Evolutionary conservation across 352 stramenopile genomes (phyloP).

Genomic region (Globisporangium nodosum): DNA sequence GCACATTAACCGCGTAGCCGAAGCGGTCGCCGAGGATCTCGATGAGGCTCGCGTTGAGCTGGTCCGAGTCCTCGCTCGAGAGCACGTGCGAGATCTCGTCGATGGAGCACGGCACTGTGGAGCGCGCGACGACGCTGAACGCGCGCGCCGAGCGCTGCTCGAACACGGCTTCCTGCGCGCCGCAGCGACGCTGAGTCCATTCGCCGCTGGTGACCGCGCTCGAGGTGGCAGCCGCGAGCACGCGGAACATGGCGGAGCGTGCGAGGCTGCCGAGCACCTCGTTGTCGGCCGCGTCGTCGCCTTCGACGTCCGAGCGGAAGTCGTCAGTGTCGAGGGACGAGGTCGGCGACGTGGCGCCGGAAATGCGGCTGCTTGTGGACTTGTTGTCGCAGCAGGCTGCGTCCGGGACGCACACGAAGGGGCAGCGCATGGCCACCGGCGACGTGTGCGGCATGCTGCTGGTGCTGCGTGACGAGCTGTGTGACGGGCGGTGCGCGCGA

Average conservation of each 20-base stretch:
- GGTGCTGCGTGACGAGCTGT: background rate
- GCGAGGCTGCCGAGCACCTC: slow-evolving; percentile 9
- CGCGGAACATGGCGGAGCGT: slow-evolving; percentile 7
- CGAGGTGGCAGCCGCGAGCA: slow-evolving; percentile 11
- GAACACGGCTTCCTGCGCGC: slow-evolving; percentile 3
- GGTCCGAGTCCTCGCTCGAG: slow-evolving; percentile 19
- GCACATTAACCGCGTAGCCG: slow-evolving; percentile 21
- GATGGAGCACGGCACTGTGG: slow-evolving; percentile 17
- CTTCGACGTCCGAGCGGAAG: background rate
- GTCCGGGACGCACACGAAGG: slow-evolving; percentile 7
- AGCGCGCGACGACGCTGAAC: slow-evolving; percentile 18
- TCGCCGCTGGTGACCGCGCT: slow-evolving; percentile 1
- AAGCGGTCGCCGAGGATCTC: slow-evolving; percentile 21
- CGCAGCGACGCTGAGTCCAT: slow-evolving; percentile 5
- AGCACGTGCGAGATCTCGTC: slow-evolving; percentile 18
- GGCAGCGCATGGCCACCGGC: slow-evolving; percentile 4
- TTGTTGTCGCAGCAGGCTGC: background rate
- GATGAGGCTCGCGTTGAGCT: slow-evolving; percentile 24
- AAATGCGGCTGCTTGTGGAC: slow-evolving; percentile 3
- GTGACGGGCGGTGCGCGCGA: background rate
- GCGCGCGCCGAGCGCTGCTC: slow-evolving; percentile 7
- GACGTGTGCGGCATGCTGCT: background rate
- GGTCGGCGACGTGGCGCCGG: slow-evolving; percentile 6
- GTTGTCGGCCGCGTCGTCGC: slow-evolving; percentile 1
- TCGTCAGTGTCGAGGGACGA: slow-evolving; percentile 2